Evolutionary conservation across 768 basidiomycete genomes (phyloP).

Genomic region (Mrakia hoshinonis): DNA sequence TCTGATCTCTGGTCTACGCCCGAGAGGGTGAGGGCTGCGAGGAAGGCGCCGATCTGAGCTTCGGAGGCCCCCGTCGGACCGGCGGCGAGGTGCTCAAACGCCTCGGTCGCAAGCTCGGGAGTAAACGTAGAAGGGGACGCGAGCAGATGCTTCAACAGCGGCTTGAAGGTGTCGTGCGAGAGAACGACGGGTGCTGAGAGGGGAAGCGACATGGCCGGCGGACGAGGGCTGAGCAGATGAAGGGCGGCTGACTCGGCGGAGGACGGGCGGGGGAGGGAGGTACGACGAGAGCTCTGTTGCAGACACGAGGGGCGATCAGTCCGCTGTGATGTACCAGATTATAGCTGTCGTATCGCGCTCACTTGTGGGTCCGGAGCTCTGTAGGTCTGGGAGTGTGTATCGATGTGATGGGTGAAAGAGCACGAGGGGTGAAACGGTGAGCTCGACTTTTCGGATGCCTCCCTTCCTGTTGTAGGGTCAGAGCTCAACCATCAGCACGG

Average conservation of each 20-base stretch:
- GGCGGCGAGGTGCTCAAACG: conserved; percentile 56
- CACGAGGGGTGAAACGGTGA: no score
- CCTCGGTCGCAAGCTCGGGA: conserved; percentile 56
- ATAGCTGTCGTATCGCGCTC: no score
- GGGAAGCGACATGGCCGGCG: background rate
- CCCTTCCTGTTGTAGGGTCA: no score
- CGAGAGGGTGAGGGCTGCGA: conserved; percentile 73
- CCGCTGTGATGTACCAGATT: background rate
- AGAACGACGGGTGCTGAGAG: background rate
- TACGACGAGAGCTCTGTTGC: background rate
- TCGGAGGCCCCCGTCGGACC: conserved; percentile 35
- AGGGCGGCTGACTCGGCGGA: background rate
- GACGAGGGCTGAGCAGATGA: background rate
- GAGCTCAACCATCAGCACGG: no score
- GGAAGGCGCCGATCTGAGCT: conserved; percentile 75
- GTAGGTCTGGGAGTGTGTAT: no score
- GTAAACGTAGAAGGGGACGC: conserved; percentile 42
- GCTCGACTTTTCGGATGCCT: no score
- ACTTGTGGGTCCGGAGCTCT: no score
- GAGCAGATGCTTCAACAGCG: conserved; percentile 63
- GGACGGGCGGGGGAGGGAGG: background rate
- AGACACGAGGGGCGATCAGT: background rate
- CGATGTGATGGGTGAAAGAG: no score
- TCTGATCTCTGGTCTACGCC: conserved; percentile 67
- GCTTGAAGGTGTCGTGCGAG: conserved; percentile 71